phyloP scores from a whole-genome alignment of 805 yeast species.

The Candida insectalens region DNA sequence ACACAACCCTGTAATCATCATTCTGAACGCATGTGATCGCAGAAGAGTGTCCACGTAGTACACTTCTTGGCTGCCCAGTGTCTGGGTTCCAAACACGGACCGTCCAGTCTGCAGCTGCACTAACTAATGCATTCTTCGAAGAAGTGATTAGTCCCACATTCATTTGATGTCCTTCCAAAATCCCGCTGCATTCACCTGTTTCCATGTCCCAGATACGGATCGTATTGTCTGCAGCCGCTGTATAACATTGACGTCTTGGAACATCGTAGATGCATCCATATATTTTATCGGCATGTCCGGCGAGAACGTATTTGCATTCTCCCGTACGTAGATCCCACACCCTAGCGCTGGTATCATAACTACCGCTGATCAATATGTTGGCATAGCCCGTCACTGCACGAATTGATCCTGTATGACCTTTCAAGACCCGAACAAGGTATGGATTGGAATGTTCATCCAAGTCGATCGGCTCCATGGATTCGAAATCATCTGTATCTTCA shows the following conservation, averaged over 20 bases:
- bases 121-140: conserved; percentile 66
- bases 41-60: conserved; percentile 70
- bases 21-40: conserved; percentile 94
- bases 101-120: conserved; percentile 95
- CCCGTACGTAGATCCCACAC: conserved; percentile 86
- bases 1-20: conserved; percentile 71
- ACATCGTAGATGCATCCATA: conserved; percentile 83
- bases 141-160: conserved; percentile 81
- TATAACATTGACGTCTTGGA: conserved; percentile 67
- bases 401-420: conserved; percentile 75
- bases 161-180: conserved; percentile 81
- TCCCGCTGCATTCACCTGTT: conserved; percentile 58
- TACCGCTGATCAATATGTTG: conserved; percentile 75
- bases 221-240: conserved; percentile 86
- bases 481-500: conserved; percentile 23
- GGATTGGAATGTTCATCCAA: conserved; percentile 40
- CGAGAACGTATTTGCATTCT: conserved; percentile 58
- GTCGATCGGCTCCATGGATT: conserved; percentile 28
- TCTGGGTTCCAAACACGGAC: conserved; percentile 89
- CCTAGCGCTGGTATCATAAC: conserved; percentile 82
- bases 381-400: conserved; percentile 84
- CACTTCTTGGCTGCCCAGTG: conserved; percentile 52
- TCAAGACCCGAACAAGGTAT: conserved; percentile 55
- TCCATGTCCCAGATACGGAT: conserved; percentile 85
- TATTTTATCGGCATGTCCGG: conserved; percentile 82